Percentiles rank a stretch among this genome's conserved stretches.
Evolutionary conservation across 208 protist genomes (phyloP).

Genomic region (Herpetomonas samuelpessoai): DNA sequence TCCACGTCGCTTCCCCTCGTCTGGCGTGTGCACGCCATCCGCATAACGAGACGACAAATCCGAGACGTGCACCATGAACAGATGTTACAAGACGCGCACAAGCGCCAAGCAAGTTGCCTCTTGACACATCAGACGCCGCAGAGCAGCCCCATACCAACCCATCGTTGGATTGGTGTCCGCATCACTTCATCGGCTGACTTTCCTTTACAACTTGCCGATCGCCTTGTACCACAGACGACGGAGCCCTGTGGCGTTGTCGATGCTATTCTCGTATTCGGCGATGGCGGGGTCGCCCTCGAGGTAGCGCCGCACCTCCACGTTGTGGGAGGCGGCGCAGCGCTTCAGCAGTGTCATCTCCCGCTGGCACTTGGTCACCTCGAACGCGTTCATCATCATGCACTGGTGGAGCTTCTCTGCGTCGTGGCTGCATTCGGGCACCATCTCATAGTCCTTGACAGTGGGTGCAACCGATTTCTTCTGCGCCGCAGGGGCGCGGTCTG

Average conservation of each 20-base stretch:
- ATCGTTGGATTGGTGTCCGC: too few relatives aligned
- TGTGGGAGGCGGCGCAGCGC: slow-evolving; percentile 55
- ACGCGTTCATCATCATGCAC: slow-evolving; percentile 92
- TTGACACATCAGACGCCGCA: too few relatives aligned
- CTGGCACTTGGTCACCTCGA: slow-evolving; percentile 74
- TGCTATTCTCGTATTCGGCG: slow-evolving; percentile 21
- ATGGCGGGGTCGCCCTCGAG: slow-evolving; percentile 62
- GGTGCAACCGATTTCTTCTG: too few relatives aligned
- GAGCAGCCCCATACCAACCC: too few relatives aligned
- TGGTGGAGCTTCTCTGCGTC: slow-evolving; percentile 81
- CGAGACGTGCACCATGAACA: not conserved
- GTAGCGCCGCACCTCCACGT: slow-evolving; percentile 44
- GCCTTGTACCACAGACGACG: slow-evolving; percentile 72
- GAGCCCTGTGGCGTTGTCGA: slow-evolving; percentile 58
- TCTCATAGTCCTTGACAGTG: slow-evolving; percentile 62
- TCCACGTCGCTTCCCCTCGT: too few relatives aligned
- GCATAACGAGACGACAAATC: not conserved
- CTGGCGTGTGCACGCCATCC: too few relatives aligned
- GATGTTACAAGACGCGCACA: not conserved
- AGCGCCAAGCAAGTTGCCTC: not conserved
- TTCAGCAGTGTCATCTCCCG: slow-evolving; percentile 75
- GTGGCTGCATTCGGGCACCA: slow-evolving; percentile 42
- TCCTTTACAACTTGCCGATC: slow-evolving; percentile 71
- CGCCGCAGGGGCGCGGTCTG: slow-evolving; percentile 2
- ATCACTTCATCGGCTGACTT: not conserved